Evolutionary conservation across 768 basidiomycete species (phyloP).

Genomic region (Pulveroboletus sp.): DNA sequence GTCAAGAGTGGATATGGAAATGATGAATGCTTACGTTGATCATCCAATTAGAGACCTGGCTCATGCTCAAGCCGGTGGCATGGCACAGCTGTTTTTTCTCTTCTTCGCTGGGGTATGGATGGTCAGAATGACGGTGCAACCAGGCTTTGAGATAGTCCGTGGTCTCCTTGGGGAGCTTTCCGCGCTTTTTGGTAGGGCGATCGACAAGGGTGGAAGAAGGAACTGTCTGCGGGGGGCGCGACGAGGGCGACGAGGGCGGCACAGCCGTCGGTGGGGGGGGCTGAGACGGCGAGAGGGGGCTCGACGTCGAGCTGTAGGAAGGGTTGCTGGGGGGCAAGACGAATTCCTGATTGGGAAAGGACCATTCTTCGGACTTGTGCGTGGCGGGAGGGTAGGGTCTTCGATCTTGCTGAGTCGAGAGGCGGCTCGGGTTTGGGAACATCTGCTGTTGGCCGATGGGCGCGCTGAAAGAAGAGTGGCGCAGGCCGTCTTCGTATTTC

Average conservation of each 20-base stretch:
- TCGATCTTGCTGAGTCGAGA: constrained; percentile 66
- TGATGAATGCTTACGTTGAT: constrained; percentile 57
- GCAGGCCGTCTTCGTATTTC: constrained; percentile 68
- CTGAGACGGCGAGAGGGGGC: constrained; percentile 44
- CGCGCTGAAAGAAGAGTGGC: constrained; percentile 63
- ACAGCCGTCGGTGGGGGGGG: constrained; percentile 24
- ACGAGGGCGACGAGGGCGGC: constrained; percentile 39
- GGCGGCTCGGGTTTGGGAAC: constrained; percentile 64
- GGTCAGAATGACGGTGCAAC: constrained; percentile 84
- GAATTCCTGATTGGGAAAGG: constrained; percentile 58
- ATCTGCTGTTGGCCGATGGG: constrained; percentile 56
- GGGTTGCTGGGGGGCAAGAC: constrained; percentile 35
- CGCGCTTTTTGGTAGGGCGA: constrained; percentile 75
- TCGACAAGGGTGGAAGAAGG: constrained; percentile 61
- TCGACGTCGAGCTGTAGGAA: constrained; percentile 21
- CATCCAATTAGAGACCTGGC: constrained; percentile 92
- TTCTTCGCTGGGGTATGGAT: constrained; percentile 85
- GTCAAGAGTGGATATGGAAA: constrained; percentile 7
- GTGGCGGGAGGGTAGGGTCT: constrained; percentile 41
- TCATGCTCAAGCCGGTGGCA: constrained; percentile 83
- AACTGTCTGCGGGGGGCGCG: constrained; percentile 50
- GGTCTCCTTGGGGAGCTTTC: constrained; percentile 86
- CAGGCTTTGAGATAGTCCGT: constrained; percentile 87
- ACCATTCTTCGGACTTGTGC: constrained; percentile 69
- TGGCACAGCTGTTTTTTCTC: constrained; percentile 88